Conservation (phyloP, 345 rosid genomes). For the Reutealis trisperma region DNA sequence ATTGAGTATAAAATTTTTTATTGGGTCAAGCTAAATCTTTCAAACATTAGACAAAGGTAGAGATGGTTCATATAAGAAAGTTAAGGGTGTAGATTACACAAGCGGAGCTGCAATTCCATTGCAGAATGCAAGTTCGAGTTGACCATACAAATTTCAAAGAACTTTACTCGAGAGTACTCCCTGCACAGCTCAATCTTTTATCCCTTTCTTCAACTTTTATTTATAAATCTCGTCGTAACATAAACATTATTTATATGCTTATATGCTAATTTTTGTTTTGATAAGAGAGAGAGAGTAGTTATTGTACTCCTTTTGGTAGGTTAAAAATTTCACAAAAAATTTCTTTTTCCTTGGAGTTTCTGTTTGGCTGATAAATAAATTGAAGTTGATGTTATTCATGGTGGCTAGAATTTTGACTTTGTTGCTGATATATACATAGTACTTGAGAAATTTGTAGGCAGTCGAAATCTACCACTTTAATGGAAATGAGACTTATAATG, state of each 20-base stretch:
- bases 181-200: neutral
- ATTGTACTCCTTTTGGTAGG: neutral
- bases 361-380: no score
- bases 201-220: neutral
- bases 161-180: neutral
- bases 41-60: conserved; percentile 50
- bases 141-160: neutral
- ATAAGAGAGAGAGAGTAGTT: neutral
- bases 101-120: conserved; percentile 36
- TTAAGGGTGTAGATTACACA: conserved; percentile 37
- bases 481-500: no score
- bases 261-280: neutral
- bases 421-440: no score
- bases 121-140: conserved; percentile 16
- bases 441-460: no score
- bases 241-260: neutral
- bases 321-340: no score
- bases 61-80: conserved; percentile 59
- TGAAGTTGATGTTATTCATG: no score
- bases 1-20: no score
- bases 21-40: no score
- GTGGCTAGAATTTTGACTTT: no score
- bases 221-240: neutral
- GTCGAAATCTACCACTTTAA: no score
- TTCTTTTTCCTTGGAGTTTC: no score